A percentile compares a stretch with the other conserved stretches of the same genome.
Evolutionary conservation across 805 yeast species (phyloP).

Genomic region (Blastobotrys parvus): DNA sequence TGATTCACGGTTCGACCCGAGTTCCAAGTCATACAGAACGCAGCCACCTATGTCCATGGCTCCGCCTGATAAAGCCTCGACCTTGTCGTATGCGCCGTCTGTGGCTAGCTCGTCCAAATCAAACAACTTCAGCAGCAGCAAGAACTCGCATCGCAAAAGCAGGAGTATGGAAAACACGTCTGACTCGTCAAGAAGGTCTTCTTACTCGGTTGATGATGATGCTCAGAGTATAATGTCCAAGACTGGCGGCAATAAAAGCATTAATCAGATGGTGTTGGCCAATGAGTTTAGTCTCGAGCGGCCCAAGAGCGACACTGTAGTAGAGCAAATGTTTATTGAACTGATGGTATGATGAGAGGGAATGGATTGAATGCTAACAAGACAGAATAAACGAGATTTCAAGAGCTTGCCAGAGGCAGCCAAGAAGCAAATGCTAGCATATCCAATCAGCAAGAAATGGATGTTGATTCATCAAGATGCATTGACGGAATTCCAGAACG

Average conservation of each 20-base stretch:
- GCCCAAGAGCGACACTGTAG: slow-evolving; percentile 56
- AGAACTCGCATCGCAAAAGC: slow-evolving; percentile 3
- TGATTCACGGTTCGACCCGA: too few species aligned
- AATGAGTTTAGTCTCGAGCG: slow-evolving; percentile 45
- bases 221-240: slow-evolving; percentile 8
- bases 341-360: slow-evolving; percentile 45
- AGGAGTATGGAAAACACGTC: slow-evolving; percentile 2
- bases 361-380: slow-evolving; percentile 1
- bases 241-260: slow-evolving; percentile 7
- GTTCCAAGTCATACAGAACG: too few species aligned
- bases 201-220: slow-evolving; percentile 11
- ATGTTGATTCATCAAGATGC: slow-evolving; percentile 82
- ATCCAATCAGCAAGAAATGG: slow-evolving; percentile 79
- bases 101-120: background rate
- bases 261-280: slow-evolving; percentile 4
- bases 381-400: slow-evolving; percentile 51
- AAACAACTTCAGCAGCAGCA: background rate
- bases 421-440: slow-evolving; percentile 65
- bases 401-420: slow-evolving; percentile 62
- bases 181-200: background rate
- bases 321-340: slow-evolving; percentile 67
- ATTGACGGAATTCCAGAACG: slow-evolving; percentile 61
- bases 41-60: too few species aligned
- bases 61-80: too few species aligned
- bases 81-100: slow-evolving; percentile 1